phyloP scores from a whole-genome alignment of 768 basidiomycete species.

The Mycena maculata region DNA sequence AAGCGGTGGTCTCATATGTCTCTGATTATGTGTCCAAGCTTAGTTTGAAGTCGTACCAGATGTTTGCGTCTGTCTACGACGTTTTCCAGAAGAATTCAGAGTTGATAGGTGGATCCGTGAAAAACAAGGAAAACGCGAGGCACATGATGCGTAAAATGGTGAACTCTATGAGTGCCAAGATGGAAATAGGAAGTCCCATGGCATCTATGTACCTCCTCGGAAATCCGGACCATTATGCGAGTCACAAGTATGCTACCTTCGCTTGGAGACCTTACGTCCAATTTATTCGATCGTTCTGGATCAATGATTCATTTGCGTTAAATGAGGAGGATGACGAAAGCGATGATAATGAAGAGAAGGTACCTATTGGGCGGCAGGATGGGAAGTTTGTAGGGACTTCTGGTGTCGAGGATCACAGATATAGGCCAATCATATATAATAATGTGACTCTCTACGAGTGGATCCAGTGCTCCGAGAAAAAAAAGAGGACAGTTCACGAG shows the following conservation, averaged over 20 bases:
- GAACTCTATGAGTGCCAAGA: constrained; percentile 27
- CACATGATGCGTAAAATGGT: constrained; percentile 1
- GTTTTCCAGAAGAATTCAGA: constrained; percentile 35
- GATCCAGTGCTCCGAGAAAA: neutral
- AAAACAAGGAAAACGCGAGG: constrained; percentile 5
- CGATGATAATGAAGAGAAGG: neutral
- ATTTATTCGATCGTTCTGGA: neutral
- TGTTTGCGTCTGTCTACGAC: neutral
- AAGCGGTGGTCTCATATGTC: constrained; percentile 10
- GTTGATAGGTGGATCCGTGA: constrained; percentile 9
- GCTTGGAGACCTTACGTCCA: constrained; percentile 42
- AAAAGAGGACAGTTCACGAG: neutral
- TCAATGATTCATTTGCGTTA: neutral
- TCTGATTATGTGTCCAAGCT: constrained; percentile 5
- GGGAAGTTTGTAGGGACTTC: neutral
- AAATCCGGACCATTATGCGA: constrained; percentile 49
- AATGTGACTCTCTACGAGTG: neutral
- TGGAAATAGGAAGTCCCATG: constrained; percentile 48
- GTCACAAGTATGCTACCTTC: constrained; percentile 43
- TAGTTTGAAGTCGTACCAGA: constrained; percentile 1
- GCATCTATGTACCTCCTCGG: constrained; percentile 44
- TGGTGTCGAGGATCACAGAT: neutral
- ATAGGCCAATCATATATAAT: neutral
- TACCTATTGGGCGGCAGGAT: neutral
- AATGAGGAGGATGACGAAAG: neutral